A percentile compares a stretch with the other conserved stretches of the same genome.
These are phyloP conservation scores for Colletotrichum spaethianum DNA, from an alignment of 2,329 filamentous ascomycete genomes.

Conservation along the genomic window DNA sequence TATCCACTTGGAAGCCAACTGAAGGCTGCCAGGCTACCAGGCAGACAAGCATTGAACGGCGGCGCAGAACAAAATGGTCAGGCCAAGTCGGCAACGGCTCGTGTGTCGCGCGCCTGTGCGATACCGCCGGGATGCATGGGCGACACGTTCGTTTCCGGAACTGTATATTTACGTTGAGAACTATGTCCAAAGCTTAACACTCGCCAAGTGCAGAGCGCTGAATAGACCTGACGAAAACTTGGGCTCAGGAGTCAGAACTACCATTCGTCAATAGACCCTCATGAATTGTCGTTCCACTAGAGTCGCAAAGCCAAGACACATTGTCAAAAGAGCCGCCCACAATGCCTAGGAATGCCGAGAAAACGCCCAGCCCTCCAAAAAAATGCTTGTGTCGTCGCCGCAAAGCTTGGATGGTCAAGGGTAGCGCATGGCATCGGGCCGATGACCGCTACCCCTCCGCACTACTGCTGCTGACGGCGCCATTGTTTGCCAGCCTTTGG, in stretches of 20 bases:
- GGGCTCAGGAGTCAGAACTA: not conserved
- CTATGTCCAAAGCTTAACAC: not conserved
- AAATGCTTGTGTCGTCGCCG: slow-evolving; percentile 31
- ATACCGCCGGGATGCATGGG: not conserved
- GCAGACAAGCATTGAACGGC: not conserved
- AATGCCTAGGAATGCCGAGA: slow-evolving; percentile 35
- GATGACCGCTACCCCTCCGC: slow-evolving; percentile 3
- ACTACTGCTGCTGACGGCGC: not conserved
- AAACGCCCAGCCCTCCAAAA: slow-evolving; percentile 21
- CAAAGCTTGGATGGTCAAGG: slow-evolving; percentile 25
- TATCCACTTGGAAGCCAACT: slow-evolving; percentile 12
- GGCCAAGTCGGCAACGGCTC: slow-evolving; percentile 12
- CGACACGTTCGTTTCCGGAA: not conserved
- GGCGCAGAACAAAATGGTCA: not conserved
- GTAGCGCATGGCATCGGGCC: not conserved
- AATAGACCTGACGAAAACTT: not conserved
- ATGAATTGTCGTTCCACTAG: slow-evolving; percentile 2
- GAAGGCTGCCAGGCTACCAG: not conserved
- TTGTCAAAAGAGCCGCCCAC: not conserved
- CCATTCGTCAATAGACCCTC: not conserved
- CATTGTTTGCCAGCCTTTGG: not conserved
- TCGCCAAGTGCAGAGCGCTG: not conserved
- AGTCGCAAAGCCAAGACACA: slow-evolving; percentile 19
- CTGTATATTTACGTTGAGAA: not conserved
- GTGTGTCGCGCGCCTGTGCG: not conserved